Evolutionary conservation across 2,329 filamentous ascomycete species (phyloP).

Genomic region (Pseudogymnoascus sp.): DNA sequence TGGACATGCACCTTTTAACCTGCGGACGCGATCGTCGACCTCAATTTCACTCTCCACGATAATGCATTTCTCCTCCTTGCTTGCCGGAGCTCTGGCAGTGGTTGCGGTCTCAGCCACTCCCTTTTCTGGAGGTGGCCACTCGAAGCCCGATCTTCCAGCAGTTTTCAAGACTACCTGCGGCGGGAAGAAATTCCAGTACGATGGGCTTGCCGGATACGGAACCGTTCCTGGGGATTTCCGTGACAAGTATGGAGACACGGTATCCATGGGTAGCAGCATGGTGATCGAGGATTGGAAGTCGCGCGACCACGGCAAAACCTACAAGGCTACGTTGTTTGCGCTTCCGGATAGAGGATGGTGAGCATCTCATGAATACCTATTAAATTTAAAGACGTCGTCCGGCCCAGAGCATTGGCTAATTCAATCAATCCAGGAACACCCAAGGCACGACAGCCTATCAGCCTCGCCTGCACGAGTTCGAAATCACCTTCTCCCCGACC

Average conservation of each 20-base stretch:
- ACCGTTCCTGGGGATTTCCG: constrained; percentile 46
- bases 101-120: background rate
- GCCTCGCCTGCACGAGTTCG: constrained; percentile 60
- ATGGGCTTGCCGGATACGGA: constrained; percentile 60
- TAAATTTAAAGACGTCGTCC: background rate
- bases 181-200: constrained; percentile 55
- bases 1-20: background rate
- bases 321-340: constrained; percentile 42
- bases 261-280: constrained; percentile 58
- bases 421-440: constrained; percentile 46
- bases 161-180: constrained; percentile 44
- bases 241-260: constrained; percentile 62
- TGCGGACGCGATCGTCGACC: background rate
- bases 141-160: background rate
- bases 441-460: constrained; percentile 62
- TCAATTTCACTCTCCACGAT: background rate
- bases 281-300: constrained; percentile 61
- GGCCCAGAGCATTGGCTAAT: background rate
- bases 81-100: background rate
- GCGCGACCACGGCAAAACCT: constrained; percentile 1
- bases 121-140: background rate
- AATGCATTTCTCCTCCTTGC: background rate
- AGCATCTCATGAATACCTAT: constrained; percentile 11
- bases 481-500: constrained; percentile 50
- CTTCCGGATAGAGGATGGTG: constrained; percentile 62